A percentile compares a stretch with the other conserved stretches of the same genome.
Evolutionary conservation across 2,329 filamentous ascomycete species (phyloP).

Genomic region (Neofusicoccum parvum): DNA sequence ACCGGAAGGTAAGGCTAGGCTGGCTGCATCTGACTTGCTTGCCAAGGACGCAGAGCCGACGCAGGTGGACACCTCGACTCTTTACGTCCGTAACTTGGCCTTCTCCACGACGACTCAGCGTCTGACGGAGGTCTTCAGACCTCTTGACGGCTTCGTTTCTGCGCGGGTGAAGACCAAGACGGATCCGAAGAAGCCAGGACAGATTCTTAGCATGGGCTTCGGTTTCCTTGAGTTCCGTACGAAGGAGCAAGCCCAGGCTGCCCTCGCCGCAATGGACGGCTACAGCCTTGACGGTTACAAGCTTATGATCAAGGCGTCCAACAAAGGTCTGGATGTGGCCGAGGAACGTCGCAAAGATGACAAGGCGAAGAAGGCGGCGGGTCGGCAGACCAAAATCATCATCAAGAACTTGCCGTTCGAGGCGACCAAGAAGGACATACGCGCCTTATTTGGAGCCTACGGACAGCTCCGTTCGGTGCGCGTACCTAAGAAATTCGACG

Average conservation of each 20-base stretch:
- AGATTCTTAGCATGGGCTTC: constrained; percentile 94
- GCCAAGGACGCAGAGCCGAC: constrained; percentile 58
- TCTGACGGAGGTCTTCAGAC: constrained; percentile 75
- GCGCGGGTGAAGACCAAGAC: constrained; percentile 90
- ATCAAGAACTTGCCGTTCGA: constrained; percentile 99
- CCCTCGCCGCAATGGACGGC: constrained; percentile 83
- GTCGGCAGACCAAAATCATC: constrained; percentile 85
- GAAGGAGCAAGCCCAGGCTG: constrained; percentile 76
- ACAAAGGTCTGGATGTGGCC: constrained; percentile 83
- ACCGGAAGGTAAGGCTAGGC: constrained; percentile 49
- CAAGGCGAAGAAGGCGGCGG: constrained; percentile 75
- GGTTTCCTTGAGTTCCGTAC: constrained; percentile 89
- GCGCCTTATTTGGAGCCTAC: constrained; percentile 82
- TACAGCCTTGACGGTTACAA: constrained; percentile 85
- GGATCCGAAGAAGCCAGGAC: constrained; percentile 86
- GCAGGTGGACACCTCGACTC: constrained; percentile 68
- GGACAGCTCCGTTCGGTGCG: constrained; percentile 90
- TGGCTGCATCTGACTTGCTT: constrained; percentile 70
- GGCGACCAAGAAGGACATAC: constrained; percentile 88
- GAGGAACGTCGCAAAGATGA: constrained; percentile 85
- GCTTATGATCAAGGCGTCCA: constrained; percentile 80
- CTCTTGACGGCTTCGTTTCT: constrained; percentile 84
- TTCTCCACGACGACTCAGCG: constrained; percentile 81
- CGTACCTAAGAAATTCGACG: constrained; percentile 93
- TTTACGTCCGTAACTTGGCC: constrained; percentile 93